These are phyloP conservation scores for Cryphonectria carpinicola DNA, from an alignment of 2,329 filamentous ascomycete genomes.

Conservation along the genomic window DNA sequence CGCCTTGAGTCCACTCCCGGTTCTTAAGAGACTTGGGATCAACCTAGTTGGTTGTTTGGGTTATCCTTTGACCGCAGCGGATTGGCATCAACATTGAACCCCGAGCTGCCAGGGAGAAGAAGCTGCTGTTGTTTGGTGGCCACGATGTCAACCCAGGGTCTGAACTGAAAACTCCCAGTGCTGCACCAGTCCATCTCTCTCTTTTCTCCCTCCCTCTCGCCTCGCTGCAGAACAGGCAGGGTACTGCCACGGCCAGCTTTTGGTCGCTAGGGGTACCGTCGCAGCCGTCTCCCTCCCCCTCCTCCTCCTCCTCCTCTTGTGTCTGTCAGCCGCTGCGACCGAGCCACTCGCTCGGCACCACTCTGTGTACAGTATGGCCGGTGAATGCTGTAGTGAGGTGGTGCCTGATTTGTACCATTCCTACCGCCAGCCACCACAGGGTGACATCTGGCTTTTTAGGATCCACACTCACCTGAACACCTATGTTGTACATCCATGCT, in stretches of 20 bases:
- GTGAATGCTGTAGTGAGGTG: slow-evolving; percentile 18
- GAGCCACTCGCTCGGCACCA: slow-evolving; percentile 8
- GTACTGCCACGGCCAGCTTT: background rate
- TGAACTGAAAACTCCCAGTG: background rate
- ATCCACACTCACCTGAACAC: slow-evolving; percentile 20
- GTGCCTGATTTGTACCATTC: slow-evolving; percentile 27
- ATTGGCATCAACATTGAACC: background rate
- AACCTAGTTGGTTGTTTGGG: slow-evolving; percentile 9
- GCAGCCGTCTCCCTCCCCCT: background rate
- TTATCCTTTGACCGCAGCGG: slow-evolving; percentile 7
- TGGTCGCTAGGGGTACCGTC: background rate
- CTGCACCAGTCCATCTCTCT: background rate
- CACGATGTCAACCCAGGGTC: background rate
- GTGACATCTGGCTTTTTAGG: slow-evolving; percentile 26
- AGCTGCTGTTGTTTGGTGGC: background rate
- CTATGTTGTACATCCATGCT: slow-evolving; percentile 16
- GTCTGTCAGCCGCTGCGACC: slow-evolving; percentile 14
- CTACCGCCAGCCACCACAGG: slow-evolving; percentile 20
- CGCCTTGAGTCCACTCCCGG: slow-evolving; percentile 10
- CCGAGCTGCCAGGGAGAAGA: background rate
- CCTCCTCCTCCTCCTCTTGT: background rate
- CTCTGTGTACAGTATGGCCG: slow-evolving; percentile 2
- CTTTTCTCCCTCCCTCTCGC: background rate
- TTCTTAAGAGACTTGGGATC: background rate
- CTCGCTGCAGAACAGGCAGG: background rate